phyloP scores from a whole-genome alignment of 345 rosid genomes.

The Noccaea bulbosa region DNA sequence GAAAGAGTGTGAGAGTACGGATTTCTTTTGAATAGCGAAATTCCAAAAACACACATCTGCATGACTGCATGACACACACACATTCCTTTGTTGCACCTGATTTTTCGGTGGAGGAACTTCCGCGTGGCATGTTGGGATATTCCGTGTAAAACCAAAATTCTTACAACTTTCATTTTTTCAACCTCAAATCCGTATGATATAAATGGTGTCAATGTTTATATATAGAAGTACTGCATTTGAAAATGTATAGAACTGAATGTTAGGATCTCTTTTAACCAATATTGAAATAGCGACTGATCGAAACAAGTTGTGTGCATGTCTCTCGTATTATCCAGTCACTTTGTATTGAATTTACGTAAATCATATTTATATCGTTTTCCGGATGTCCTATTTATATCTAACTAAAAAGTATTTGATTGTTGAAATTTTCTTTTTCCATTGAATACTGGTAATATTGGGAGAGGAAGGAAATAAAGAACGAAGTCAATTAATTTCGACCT shows the following conservation, averaged over 20 bases:
- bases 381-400: neutral
- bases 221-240: too few relatives aligned
- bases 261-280: neutral
- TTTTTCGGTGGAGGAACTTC: constrained; percentile 12
- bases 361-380: neutral
- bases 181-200: too few relatives aligned
- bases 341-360: neutral
- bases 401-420: neutral
- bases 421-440: neutral
- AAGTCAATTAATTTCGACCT: neutral
- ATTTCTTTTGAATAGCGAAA: neutral
- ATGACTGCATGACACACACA: too few relatives aligned
- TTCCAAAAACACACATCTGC: neutral
- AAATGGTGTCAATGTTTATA: too few relatives aligned
- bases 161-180: too few relatives aligned
- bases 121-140: constrained; percentile 31
- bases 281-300: neutral
- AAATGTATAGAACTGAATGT: neutral
- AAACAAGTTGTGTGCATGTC: neutral
- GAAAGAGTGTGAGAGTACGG: constrained; percentile 17
- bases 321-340: neutral
- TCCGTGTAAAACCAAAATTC: neutral
- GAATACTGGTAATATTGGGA: neutral
- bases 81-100: constrained; percentile 20
- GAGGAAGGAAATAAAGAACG: neutral